Conservation (phyloP, 352 stramenopile species). For the Plasmopara halstedii region DNA sequence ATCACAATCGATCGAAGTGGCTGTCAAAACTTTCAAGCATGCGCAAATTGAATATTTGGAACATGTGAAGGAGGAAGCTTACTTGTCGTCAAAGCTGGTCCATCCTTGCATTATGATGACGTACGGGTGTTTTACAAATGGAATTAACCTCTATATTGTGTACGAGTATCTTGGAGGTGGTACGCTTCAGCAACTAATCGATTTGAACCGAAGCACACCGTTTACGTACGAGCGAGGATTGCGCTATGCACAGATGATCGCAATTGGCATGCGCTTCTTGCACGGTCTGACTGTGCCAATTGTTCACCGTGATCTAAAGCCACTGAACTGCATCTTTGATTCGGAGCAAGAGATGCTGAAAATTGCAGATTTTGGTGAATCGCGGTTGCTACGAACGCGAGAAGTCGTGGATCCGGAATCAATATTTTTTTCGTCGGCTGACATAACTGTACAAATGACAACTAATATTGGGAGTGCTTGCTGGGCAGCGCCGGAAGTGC, state of each 20-base stretch:
- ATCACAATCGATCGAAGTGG: conserved; percentile 51
- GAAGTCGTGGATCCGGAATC: conserved; percentile 36
- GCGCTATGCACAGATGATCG: conserved; percentile 73
- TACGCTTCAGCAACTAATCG: conserved; percentile 74
- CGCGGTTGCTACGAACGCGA: conserved; percentile 57
- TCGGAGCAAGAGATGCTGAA: conserved; percentile 70
- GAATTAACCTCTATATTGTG: conserved; percentile 76
- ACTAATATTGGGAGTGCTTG: conserved; percentile 76
- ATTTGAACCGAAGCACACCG: conserved; percentile 26
- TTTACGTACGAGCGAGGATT: conserved; percentile 61
- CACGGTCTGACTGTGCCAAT: conserved; percentile 66
- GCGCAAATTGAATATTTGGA: conserved; percentile 68
- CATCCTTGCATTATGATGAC: conserved; percentile 81
- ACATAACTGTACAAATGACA: conserved; percentile 72
- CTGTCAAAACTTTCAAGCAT: conserved; percentile 79
- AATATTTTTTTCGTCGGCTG: conserved; percentile 54
- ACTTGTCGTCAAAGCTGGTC: conserved; percentile 67
- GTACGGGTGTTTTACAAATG: conserved; percentile 74
- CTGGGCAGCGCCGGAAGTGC: conserved; percentile 67
- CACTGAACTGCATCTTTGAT: conserved; percentile 80
- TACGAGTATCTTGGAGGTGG: conserved; percentile 73
- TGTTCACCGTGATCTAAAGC: conserved; percentile 74
- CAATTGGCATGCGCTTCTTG: conserved; percentile 75
- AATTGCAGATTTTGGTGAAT: conserved; percentile 74
- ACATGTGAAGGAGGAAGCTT: conserved; percentile 76